Base-by-base conservation (phyloP, 768 basidiomycete species). In the Asterophora lycoperdoides region DNA sequence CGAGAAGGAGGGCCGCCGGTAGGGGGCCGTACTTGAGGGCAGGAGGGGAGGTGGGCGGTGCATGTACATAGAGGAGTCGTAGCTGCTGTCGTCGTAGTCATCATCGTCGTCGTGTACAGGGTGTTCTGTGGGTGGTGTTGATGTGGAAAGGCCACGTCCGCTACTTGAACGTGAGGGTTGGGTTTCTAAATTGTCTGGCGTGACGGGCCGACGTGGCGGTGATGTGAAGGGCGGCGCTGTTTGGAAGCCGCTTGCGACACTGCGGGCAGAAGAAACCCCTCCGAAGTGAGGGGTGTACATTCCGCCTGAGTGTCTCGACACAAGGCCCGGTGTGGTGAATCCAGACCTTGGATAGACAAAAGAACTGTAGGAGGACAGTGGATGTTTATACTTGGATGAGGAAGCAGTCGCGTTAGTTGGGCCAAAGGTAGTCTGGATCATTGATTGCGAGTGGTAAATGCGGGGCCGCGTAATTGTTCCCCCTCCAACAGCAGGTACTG, bases 401-500 rank as follows among this genome's bases (percentile, higher is more conserved):
- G 51, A 58, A 9, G 52, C 37, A 43, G 49, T 41, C 42, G 57
- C 55, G 32, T 62, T 46, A 43, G 49, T 50, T 45, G 51, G 30
- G 51, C 56, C 47, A 54, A 55, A 32, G 56, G 79, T 67, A 19
- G 77, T 62, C 50, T 82, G 77, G 23, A 88, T 83, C 60, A 80
- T 79, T 1, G 88, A 89, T 59, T 94, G 92, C 0, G 90, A 83
- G 63, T 94, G 94, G 54, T 81, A 83, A 28, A 94, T 78, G 5
- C 93, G 74, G 1, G 93, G 94, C 9, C 91, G 81, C 9, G 86
- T 86, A 56, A 96, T 80, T 0, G 79, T 84, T 0, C 93, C 93
- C 10, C 93, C 93, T 10, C 94, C 93, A 3, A 96, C 86, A 2
- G 94, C 93, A 10, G 93, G 91, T 29, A 93, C 81, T 1, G 86